Base-by-base conservation (phyloP, 2,329 filamentous ascomycete genomes). In the Tympanopsis confertula region DNA sequence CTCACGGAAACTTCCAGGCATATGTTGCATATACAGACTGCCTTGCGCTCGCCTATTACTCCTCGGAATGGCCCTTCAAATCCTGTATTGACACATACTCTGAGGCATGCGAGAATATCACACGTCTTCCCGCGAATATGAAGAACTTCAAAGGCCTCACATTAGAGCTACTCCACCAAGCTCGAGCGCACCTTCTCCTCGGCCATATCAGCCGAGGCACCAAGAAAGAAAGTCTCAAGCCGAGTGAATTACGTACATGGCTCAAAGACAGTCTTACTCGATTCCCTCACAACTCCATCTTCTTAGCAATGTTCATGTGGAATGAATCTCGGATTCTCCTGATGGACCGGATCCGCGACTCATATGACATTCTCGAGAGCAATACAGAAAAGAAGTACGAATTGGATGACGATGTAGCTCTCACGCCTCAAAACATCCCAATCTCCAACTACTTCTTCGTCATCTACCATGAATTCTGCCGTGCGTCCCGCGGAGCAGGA, bases 251-350 rank as follows among this genome's bases (percentile, higher is more conserved):
- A 15, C 66, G 68, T 22, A 42, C 49, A 2, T 45, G 61, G 3
- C 47, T 78, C 2, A 49, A 56, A 5, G 56, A 64, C 3, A 68
- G 67, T 43, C 63, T 91, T 17, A 47, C 49, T 0, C 52, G 61
- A 5, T 94, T 87, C 52, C 86, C 87, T 0, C 65, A 66, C 36
- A 95, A 94, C 58, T 83, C 77, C 2, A 66, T 86, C 4, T 80
- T 95, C 43, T 67, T 93, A 1, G 65, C 71, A 1, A 60, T 91
- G 0, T 82, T 82, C 44, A 71, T 78, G n/a, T 83, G 79, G 65
- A 78, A 84, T 43, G 80, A 89, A 51, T 67, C 75, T 2, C 74
- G 79, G 5, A 74, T 86, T 32, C 72, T 79, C 18, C 69, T 91
- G 38, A 74, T 86, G 43, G 84, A 93, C 47, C 81, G 85, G 14